phyloP scores from a whole-genome alignment of 2,329 filamentous ascomycete genomes.

The Monosporascus sp. region DNA sequence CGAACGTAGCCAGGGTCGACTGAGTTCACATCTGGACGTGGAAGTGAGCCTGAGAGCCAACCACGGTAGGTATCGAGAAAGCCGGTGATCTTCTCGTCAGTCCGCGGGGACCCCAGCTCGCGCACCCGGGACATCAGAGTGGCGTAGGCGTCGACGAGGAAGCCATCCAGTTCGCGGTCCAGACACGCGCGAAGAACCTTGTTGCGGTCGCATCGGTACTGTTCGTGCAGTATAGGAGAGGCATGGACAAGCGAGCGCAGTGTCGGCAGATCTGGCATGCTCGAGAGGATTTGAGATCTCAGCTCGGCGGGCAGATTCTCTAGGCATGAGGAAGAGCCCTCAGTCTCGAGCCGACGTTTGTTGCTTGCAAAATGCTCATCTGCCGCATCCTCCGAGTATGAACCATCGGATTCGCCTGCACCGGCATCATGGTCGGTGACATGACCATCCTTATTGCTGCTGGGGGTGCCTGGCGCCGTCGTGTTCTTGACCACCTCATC shows the following conservation, averaged over 20 bases:
- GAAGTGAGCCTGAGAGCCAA: neutral
- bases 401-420: too few species aligned
- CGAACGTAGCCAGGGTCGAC: conserved; percentile 1
- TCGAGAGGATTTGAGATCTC: conserved; percentile 8
- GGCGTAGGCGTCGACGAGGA: conserved; percentile 14
- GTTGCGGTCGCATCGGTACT: conserved; percentile 13
- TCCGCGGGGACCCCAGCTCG: conserved; percentile 2
- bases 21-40: neutral
- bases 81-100: too few species aligned
- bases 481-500: too few species aligned
- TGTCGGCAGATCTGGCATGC: conserved; percentile 10
- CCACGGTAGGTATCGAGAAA: too few species aligned
- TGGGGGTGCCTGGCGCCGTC: too few species aligned
- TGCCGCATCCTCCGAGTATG: too few species aligned
- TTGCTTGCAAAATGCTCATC: too few species aligned
- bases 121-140: conserved; percentile 8
- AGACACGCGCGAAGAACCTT: conserved; percentile 10
- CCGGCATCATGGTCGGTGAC: too few species aligned
- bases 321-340: neutral
- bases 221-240: conserved; percentile 14
- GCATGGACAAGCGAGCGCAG: conserved; percentile 9
- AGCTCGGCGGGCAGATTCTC: conserved; percentile 7
- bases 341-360: too few species aligned
- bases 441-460: too few species aligned
- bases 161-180: conserved; percentile 12